Evolutionary conservation across 176 grass and related monocot species (phyloP), one percentile per base, ranked within the genome.

Genomic region (Elymus sibiricus): DNA sequence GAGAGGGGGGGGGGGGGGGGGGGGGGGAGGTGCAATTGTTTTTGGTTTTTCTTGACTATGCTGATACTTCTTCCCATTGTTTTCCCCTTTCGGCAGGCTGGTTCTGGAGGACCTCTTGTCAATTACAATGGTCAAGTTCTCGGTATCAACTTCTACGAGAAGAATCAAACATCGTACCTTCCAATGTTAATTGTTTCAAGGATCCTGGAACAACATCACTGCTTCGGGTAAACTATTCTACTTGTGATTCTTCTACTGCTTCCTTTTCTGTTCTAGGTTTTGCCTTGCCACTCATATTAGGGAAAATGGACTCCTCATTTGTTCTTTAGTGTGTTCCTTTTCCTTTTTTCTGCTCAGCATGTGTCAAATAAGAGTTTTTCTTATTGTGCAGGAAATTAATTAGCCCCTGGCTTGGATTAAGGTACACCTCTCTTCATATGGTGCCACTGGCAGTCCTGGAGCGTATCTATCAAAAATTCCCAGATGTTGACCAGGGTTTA

Each of bases 391-490:
- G 70, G 14, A 73, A 73, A 73, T 44, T 42, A 73, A 14, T 5
- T 73, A 73, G 22, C n/a, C 70, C 70, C 7, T 73, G 70, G 70
- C 70, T 73, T 73, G 70, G 70, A 44, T 44, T 73, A 73, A 73
- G 5, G 21, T 73, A 73, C 6, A 46, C n/a, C 8, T 73, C 39
- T 73, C 70, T 73, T 73, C 34, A 73, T 15, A 73, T 11, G 39
- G 25, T 73, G 12, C 3, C 70, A 73, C n/a, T 73, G n/a, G 25
- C 39, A 8, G 6, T 4, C 38, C n/a, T 73, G 70, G 70, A 73
- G 70, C 39, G 6, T 13, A 44, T 44, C 6, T 44, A 73, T 73
- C 6, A 15, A 3, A 15, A 44, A 73, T 73, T 73, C 70, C n/a
- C 39, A 26, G 70, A 73, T 44, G 22, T 73, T 73, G 39, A 73